Evolutionary conservation across 2,329 filamentous ascomycete species (phyloP), one percentile per base, ranked within the genome.

Genomic region (Cladophialophora psammophila): DNA sequence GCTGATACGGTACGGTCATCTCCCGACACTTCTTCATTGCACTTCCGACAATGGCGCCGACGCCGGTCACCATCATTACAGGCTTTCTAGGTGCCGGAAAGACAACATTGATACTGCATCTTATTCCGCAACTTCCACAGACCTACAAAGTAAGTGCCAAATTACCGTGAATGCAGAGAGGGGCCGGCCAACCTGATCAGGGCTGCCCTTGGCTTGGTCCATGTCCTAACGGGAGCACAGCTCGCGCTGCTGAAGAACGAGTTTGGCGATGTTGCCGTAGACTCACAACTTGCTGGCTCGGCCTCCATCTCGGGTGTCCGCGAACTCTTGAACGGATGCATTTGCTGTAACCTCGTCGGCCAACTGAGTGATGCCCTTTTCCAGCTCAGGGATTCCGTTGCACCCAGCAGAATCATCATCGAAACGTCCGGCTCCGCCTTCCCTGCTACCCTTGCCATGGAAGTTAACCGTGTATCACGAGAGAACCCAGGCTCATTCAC

Each of bases 321-420:
- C 74, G 95, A 99, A 80, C 86, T 99, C 0, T 89, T 99, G 62
- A 96, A 97, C 78, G 95, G 94, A 72, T 98, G 95, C 81, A 98
- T 99, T 80, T 99, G 95, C 86, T 99, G 95, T 83, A 98, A 98
- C 78, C 90, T 98, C 32, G 94, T 99, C 68, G 95, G 95, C 15
- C 92, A 96, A 78, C 88, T 99, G 7, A 87, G 88, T 67, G 88
- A 91, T 56, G 94, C 94, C 1, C 88, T 99, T 18, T 81, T 86
- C 52, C 89, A 95, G 75, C 88, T 99, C 48, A 86, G 87, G 59
- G 78, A 81, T 32, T 80, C 85, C 42, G 80, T 85, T 5, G 69
- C 72, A 0, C 94, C 93, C 0, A 91, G 97, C 76, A 87, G 95
- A 63, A 95, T 99, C 78, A 88, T 99, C 60, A 89, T 99, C 77